Percentiles rank a stretch among this genome's conserved stretches.
Evolutionary conservation across 2,329 filamentous ascomycete species (phyloP).

Genomic region (Emmonsiellopsis sp.): DNA sequence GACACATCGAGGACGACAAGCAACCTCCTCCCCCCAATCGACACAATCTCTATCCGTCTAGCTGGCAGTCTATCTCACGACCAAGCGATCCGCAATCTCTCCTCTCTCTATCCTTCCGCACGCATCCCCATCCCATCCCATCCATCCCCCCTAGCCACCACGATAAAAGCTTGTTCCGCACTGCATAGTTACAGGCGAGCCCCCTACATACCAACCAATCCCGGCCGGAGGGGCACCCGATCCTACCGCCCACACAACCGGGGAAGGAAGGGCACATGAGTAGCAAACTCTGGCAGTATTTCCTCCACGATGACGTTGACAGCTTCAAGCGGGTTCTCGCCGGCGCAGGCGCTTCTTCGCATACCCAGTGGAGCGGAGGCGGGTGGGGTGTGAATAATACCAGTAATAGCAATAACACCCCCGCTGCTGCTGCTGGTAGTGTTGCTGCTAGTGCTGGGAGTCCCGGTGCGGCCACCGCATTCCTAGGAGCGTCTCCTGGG

Average conservation of each 20-base stretch:
- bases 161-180: too few species aligned
- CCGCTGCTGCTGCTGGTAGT: not conserved
- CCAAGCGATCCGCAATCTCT: too few species aligned
- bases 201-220: slow-evolving; percentile 30
- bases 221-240: slow-evolving; percentile 42
- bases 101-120: too few species aligned
- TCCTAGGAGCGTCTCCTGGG: slow-evolving; percentile 22
- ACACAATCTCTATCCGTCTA: too few species aligned
- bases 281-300: slow-evolving; percentile 92
- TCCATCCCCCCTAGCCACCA: too few species aligned
- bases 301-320: slow-evolving; percentile 96
- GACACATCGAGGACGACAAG: too few species aligned
- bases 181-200: not conserved
- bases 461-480: slow-evolving; percentile 15
- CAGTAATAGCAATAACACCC: too few species aligned
- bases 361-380: slow-evolving; percentile 21
- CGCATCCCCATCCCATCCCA: too few species aligned
- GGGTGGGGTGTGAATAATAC: slow-evolving; percentile 1
- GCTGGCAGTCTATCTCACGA: too few species aligned
- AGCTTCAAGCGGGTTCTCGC: slow-evolving; percentile 82
- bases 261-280: slow-evolving; percentile 62
- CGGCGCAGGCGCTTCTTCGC: slow-evolving; percentile 49
- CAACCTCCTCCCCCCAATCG: too few species aligned
- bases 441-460: slow-evolving; percentile 15
- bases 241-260: slow-evolving; percentile 14